Percentiles rank a stretch among this genome's conserved stretches.
Evolutionary conservation across 495 filamentous ascomycete genomes (phyloP).

Genomic region (Xylaria scruposa): DNA sequence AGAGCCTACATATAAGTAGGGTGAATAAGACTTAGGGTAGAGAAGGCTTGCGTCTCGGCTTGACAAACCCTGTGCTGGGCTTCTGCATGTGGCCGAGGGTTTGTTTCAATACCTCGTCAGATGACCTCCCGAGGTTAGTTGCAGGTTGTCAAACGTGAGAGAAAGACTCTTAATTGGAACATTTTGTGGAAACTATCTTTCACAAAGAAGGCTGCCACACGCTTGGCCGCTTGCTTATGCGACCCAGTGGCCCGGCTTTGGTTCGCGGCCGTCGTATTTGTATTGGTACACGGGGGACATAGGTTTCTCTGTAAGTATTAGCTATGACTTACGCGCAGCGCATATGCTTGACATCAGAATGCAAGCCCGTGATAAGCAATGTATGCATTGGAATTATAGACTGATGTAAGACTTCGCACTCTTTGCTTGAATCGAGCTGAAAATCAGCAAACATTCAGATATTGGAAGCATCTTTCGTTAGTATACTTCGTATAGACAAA

Average conservation of each 20-base stretch:
- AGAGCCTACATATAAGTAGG: background rate
- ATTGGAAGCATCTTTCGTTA: background rate
- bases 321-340: background rate
- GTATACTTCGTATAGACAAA: background rate
- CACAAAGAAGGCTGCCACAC: conserved; percentile 7
- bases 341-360: background rate
- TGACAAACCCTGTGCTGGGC: background rate
- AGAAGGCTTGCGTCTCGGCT: background rate
- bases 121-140: background rate
- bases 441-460: background rate
- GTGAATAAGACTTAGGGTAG: background rate
- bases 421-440: background rate
- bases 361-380: background rate
- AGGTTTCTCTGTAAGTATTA: background rate
- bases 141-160: background rate
- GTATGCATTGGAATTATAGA: background rate
- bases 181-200: background rate
- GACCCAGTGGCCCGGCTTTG: background rate
- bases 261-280: conserved; percentile 7
- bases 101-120: background rate
- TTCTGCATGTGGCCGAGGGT: background rate
- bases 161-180: too few species aligned
- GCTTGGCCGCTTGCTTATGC: conserved; percentile 14
- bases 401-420: background rate
- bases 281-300: background rate